Evolutionary conservation across 2,329 filamentous ascomycete genomes (phyloP).

Genomic region (Cladophialophora bantiana): DNA sequence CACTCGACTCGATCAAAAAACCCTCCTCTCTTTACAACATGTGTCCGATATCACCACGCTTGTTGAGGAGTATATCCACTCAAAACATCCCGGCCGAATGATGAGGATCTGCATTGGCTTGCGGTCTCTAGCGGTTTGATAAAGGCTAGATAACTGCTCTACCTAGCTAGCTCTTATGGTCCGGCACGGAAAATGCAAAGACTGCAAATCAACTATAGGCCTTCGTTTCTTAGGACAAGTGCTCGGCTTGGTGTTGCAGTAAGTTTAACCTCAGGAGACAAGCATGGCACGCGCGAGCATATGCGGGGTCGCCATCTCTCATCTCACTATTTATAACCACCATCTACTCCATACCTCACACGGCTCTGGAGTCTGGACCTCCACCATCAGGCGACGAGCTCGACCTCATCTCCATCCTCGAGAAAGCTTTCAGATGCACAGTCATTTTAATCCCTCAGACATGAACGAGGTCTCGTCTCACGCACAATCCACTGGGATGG

Average conservation of each 20-base stretch:
- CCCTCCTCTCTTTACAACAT: neutral
- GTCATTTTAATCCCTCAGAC: neutral
- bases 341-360: too few species aligned
- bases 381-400: neutral
- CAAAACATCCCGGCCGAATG: neutral
- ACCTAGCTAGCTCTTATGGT: too few species aligned
- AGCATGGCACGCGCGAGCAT: too few species aligned
- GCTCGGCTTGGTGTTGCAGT: too few species aligned
- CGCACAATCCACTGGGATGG: neutral
- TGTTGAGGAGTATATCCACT: neutral
- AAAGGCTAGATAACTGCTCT: neutral
- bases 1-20: neutral
- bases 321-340: too few species aligned
- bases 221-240: too few species aligned
- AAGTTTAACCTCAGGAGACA: too few species aligned
- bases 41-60: neutral
- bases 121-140: neutral
- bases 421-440: neutral
- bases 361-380: too few species aligned
- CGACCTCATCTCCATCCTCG: neutral
- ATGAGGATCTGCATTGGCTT: neutral
- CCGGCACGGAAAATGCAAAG: too few species aligned
- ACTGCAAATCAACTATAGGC: too few species aligned
- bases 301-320: too few species aligned
- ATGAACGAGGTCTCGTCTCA: neutral